These are phyloP conservation scores for Paradendryphiella salina DNA, from an alignment of 2,329 filamentous ascomycete genomes.

Conservation along the genomic window DNA sequence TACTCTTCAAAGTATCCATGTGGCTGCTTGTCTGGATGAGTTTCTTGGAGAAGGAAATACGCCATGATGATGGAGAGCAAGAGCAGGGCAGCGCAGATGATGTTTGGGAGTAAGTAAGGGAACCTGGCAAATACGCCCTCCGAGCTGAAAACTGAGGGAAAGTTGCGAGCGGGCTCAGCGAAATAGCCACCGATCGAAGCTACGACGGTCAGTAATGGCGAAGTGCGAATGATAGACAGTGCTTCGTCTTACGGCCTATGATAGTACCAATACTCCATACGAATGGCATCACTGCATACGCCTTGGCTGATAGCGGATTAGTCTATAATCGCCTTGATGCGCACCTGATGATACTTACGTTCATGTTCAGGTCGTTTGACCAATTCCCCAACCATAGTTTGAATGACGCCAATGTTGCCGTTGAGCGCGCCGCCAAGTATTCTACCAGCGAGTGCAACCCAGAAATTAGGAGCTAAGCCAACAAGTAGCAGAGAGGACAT, in stretches of 20 bases:
- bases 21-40: slow-evolving; percentile 79
- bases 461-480: slow-evolving; percentile 80
- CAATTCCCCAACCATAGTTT: slow-evolving; percentile 90
- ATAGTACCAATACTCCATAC: slow-evolving; percentile 85
- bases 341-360: slow-evolving; percentile 58
- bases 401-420: slow-evolving; percentile 75
- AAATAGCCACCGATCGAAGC: slow-evolving; percentile 84
- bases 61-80: slow-evolving; percentile 77
- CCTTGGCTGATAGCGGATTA: slow-evolving; percentile 73
- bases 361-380: slow-evolving; percentile 84
- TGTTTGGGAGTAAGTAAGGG: slow-evolving; percentile 86
- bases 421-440: slow-evolving; percentile 81
- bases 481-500: slow-evolving; percentile 81
- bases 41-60: slow-evolving; percentile 83
- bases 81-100: slow-evolving; percentile 78
- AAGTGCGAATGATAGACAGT: neutral
- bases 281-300: slow-evolving; percentile 91
- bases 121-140: slow-evolving; percentile 73
- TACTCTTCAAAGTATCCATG: slow-evolving; percentile 48
- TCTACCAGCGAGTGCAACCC: slow-evolving; percentile 76
- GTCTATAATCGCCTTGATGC: slow-evolving; percentile 49
- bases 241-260: slow-evolving; percentile 60
- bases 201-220: slow-evolving; percentile 28
- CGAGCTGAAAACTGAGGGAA: slow-evolving; percentile 69
- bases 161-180: slow-evolving; percentile 74